These are phyloP conservation scores for Gossypium rotundifolium DNA, from an alignment of 345 rosid genomes.

Conservation along the genomic window DNA sequence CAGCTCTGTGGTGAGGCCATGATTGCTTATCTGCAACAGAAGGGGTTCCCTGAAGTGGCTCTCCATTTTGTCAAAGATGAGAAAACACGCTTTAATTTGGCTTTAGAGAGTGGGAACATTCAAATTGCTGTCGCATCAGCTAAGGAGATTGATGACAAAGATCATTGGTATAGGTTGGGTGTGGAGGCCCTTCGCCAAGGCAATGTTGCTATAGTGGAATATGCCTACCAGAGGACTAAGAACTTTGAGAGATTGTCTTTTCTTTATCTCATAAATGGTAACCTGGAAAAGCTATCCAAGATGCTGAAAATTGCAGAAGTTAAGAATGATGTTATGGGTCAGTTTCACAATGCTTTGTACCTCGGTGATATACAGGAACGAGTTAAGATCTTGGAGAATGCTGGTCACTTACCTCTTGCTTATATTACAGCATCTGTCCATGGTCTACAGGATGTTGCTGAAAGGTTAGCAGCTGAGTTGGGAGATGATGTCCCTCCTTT, in stretches of 20 bases:
- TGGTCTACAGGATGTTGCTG: constrained; percentile 67
- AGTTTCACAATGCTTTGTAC: constrained; percentile 87
- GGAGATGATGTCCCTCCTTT: constrained; percentile 68
- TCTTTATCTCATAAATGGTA: constrained; percentile 84
- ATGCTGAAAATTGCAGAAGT: constrained; percentile 94
- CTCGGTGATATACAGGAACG: constrained; percentile 88
- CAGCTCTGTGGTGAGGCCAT: constrained; percentile 96
- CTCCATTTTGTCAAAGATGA: constrained; percentile 94
- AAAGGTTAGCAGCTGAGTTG: constrained; percentile 58
- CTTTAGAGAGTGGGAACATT: constrained; percentile 91
- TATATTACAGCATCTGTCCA: constrained; percentile 76
- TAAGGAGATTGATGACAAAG: constrained; percentile 90
- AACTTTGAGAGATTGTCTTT: constrained; percentile 91
- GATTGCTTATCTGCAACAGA: constrained; percentile 95
- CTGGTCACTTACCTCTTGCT: constrained; percentile 86
- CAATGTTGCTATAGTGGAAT: constrained; percentile 70
- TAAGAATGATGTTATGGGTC: constrained; percentile 92
- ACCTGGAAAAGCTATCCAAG: constrained; percentile 72
- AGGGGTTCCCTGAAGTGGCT: constrained; percentile 97
- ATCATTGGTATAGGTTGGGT: constrained; percentile 84
- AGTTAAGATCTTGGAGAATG: constrained; percentile 77
- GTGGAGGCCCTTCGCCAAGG: constrained; percentile 99
- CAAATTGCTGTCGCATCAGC: constrained; percentile 82
- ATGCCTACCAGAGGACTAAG: constrained; percentile 93
- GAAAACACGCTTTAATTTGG: constrained; percentile 87